These are phyloP conservation scores for Casaregolazyma suthepensis DNA, from an alignment of 1,139 yeast genomes.

Conservation along the genomic window DNA sequence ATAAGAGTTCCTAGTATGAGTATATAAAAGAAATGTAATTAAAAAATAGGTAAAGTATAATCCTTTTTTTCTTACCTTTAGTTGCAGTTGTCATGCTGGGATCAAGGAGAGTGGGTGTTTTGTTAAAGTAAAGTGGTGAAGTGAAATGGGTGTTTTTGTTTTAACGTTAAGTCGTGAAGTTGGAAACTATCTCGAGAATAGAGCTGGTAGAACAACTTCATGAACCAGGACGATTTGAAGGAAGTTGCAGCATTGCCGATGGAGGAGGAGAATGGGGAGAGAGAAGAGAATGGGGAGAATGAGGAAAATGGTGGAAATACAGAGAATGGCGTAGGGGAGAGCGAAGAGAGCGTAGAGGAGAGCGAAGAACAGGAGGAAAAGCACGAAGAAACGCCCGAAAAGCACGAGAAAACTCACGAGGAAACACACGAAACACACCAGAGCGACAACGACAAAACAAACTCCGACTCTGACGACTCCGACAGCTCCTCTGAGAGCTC, in stretches of 20 bases:
- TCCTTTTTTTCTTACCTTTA: constrained; percentile 18
- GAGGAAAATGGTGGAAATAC: too few species aligned
- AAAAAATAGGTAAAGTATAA: too few species aligned
- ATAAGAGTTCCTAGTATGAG: constrained; percentile 11
- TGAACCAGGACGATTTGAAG: not conserved
- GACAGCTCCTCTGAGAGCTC: too few species aligned
- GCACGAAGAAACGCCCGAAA: constrained; percentile 9
- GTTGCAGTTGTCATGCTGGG: constrained; percentile 27
- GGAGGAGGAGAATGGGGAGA: not conserved
- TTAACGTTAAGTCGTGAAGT: too few species aligned
- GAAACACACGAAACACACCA: too few species aligned
- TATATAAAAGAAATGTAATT: too few species aligned
- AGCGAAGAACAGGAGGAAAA: constrained; percentile 11
- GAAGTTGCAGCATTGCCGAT: not conserved
- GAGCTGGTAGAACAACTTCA: too few species aligned
- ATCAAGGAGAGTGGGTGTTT: not conserved
- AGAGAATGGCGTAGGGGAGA: not conserved
- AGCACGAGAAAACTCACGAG: constrained; percentile 18
- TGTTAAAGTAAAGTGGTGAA: too few species aligned
- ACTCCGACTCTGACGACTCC: constrained; percentile 25
- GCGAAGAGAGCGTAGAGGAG: constrained; percentile 8
- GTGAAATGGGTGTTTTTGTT: too few species aligned
- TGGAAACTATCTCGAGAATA: too few species aligned
- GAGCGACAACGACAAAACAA: too few species aligned
- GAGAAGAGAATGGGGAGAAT: too few species aligned